phyloP scores from a whole-genome alignment of 1,139 yeast genomes.

The Yamadazyma conglobata region DNA sequence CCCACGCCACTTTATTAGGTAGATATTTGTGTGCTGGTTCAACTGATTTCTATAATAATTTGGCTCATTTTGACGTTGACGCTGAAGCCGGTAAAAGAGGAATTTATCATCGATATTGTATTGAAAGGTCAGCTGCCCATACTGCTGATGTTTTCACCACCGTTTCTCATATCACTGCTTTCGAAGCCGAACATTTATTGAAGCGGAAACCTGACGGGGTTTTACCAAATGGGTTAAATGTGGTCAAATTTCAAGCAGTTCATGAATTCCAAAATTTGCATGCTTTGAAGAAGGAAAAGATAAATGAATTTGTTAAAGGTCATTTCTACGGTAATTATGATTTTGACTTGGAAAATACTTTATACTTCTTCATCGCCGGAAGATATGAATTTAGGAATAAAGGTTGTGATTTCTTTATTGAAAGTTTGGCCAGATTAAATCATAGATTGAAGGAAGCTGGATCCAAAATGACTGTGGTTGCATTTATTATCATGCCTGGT shows the following conservation, averaged over 20 bases:
- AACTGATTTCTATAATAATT: conserved; percentile 91
- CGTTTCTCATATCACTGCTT: conserved; percentile 94
- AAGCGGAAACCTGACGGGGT: conserved; percentile 98
- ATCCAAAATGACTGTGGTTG: conserved; percentile 90
- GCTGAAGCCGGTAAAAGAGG: conserved; percentile 98
- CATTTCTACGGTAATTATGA: conserved; percentile 97
- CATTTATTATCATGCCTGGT: conserved; percentile 99
- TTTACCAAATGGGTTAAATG: conserved; percentile 93
- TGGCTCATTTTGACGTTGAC: conserved; percentile 89
- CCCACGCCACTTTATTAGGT: conserved; percentile 94
- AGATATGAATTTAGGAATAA: conserved; percentile 95
- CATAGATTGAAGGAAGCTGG: conserved; percentile 78
- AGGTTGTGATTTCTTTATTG: conserved; percentile 95
- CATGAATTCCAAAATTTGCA: conserved; percentile 98
- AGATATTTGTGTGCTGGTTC: conserved; percentile 95
- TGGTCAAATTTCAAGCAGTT: conserved; percentile 93
- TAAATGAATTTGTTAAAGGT: conserved; percentile 92
- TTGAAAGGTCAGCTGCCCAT: conserved; percentile 95
- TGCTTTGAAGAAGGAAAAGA: conserved; percentile 85
- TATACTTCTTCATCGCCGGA: conserved; percentile 95
- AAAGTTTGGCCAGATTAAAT: conserved; percentile 86
- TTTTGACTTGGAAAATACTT: conserved; percentile 88
- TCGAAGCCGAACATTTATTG: conserved; percentile 86
- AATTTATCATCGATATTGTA: conserved; percentile 93
- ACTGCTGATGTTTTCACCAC: conserved; percentile 97